Evolutionary conservation across 164 flowering plant species (phyloP).

Genomic region (Magnolia officinalis): DNA sequence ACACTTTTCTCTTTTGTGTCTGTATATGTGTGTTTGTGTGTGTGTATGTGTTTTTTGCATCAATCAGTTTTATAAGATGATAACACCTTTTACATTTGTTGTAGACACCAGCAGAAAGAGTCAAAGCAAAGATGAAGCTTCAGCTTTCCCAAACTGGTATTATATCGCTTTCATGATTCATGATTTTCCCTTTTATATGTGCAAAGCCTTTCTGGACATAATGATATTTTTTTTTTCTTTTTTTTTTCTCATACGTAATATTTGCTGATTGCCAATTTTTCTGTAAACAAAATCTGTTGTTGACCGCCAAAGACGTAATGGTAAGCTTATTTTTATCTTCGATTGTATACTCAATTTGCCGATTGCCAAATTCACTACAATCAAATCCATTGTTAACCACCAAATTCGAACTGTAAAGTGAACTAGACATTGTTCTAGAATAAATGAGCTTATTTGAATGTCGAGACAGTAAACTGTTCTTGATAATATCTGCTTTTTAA

Average conservation of each 20-base stretch:
- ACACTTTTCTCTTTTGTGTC: background rate
- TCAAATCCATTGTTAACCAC: no score
- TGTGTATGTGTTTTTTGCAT: background rate
- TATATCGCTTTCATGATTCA: background rate
- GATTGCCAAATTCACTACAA: no score
- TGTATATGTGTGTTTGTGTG: background rate
- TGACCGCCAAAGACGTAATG: background rate
- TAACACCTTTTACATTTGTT: slow-evolving; percentile 11
- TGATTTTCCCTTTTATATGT: background rate
- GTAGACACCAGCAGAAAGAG: slow-evolving; percentile 84
- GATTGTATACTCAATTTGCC: background rate
- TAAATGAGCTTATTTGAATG: no score
- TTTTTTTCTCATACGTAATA: background rate
- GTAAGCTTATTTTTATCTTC: background rate
- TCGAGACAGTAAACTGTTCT: no score
- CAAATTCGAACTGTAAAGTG: no score
- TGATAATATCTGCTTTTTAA: no score
- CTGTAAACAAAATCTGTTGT: background rate
- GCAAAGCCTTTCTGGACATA: background rate
- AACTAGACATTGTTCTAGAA: no score
- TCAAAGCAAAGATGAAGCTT: slow-evolving; percentile 88
- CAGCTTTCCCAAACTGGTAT: slow-evolving; percentile 92
- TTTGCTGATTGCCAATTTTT: background rate
- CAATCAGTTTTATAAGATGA: background rate
- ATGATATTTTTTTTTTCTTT: background rate